Percentiles rank a stretch among this genome's conserved stretches.
phyloP scores from a whole-genome alignment of 2,329 filamentous ascomycete species.

The Spiromastix sp. region DNA sequence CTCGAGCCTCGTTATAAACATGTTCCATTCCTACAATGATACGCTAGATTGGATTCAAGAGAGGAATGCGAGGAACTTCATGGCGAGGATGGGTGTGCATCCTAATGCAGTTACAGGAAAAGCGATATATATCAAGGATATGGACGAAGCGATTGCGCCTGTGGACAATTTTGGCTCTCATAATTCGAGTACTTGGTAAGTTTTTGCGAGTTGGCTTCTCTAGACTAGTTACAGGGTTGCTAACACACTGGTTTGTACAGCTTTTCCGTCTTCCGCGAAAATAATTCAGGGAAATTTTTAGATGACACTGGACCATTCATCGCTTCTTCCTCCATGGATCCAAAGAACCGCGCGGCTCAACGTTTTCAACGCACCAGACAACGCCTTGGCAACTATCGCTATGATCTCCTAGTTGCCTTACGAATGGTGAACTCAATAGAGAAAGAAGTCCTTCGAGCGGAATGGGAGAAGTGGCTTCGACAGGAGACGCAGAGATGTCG shows the following conservation, averaged over 20 bases:
- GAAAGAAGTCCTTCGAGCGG: slow-evolving; percentile 69
- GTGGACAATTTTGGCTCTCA: slow-evolving; percentile 19
- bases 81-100: slow-evolving; percentile 68
- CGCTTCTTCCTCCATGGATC: slow-evolving; percentile 14
- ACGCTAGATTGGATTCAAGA: slow-evolving; percentile 76
- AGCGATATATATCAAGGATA: slow-evolving; percentile 70
- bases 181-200: slow-evolving; percentile 25
- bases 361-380: slow-evolving; percentile 72
- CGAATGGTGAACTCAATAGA: slow-evolving; percentile 84
- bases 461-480: slow-evolving; percentile 87
- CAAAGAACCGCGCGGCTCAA: slow-evolving; percentile 30
- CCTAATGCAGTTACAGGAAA: slow-evolving; percentile 75
- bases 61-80: slow-evolving; percentile 66
- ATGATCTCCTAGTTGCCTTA: slow-evolving; percentile 84
- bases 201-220: slow-evolving; percentile 4
- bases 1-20: slow-evolving; percentile 61
- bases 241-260: slow-evolving; percentile 4
- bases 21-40: slow-evolving; percentile 63
- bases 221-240: background rate
- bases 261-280: slow-evolving; percentile 35
- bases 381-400: slow-evolving; percentile 69
- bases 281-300: slow-evolving; percentile 24
- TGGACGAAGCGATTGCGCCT: slow-evolving; percentile 53
- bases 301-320: slow-evolving; percentile 21
- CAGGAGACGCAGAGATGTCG: slow-evolving; percentile 70